Conservation (phyloP, 306 rosid species). For the Crotalaria pallida region DNA sequence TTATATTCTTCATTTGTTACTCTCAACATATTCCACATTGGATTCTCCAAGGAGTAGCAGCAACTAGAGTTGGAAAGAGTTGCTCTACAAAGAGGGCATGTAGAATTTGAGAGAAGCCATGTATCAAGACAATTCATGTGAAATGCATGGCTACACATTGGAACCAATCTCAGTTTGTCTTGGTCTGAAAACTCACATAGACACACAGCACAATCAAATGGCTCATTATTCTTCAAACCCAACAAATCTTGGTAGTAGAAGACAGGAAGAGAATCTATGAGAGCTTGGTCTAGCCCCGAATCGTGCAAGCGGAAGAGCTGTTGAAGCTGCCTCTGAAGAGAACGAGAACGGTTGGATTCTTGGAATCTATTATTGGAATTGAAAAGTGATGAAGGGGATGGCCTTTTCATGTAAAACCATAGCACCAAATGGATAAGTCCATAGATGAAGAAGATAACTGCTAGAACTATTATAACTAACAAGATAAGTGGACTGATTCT, state of each 20-base stretch:
- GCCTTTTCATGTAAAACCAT: conserved; percentile 46
- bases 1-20: conserved; percentile 31
- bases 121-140: conserved; percentile 76
- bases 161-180: conserved; percentile 74
- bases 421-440: conserved; percentile 61
- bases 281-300: conserved; percentile 68
- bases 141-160: conserved; percentile 79
- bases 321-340: conserved; percentile 80
- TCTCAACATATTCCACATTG: conserved; percentile 12
- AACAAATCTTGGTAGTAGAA: conserved; percentile 58
- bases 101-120: conserved; percentile 83
- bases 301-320: conserved; percentile 78
- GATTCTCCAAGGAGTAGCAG: conserved; percentile 28
- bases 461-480: conserved; percentile 57
- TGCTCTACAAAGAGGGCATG: conserved; percentile 89
- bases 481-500: conserved; percentile 59
- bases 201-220: conserved; percentile 87
- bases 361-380: conserved; percentile 47
- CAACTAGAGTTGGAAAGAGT: conserved; percentile 28
- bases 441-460: conserved; percentile 61
- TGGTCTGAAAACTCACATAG: conserved; percentile 54
- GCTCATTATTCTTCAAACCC: conserved; percentile 62
- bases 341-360: conserved; percentile 39
- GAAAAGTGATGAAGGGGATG: conserved; percentile 41
- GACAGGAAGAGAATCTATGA: conserved; percentile 64